These are phyloP conservation scores for Elaeis oleifera DNA, from an alignment of 202 grass and related monocot species.

Conservation along the genomic window DNA sequence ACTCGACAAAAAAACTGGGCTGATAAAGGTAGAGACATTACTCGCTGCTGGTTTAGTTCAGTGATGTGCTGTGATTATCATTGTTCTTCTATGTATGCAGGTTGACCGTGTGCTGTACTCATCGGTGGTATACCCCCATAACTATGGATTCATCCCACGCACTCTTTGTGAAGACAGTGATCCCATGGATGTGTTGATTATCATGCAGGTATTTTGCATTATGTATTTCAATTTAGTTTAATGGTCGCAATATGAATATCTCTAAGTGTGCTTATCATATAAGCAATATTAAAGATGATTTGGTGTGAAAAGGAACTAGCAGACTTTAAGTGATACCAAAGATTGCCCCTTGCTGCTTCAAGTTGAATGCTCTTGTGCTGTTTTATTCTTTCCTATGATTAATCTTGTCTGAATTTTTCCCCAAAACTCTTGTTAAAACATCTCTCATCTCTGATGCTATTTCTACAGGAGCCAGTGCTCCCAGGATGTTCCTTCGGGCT, in stretches of 20 bases:
- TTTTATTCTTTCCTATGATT: too few species aligned
- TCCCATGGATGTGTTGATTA: constrained; percentile 19
- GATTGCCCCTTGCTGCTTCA: too few species aligned
- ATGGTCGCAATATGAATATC: too few species aligned
- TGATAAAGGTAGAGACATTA: constrained; percentile 1
- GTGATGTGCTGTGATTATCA: constrained; percentile 1
- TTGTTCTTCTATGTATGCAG: constrained; percentile 31
- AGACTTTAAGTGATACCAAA: too few species aligned
- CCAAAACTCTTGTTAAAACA: too few species aligned
- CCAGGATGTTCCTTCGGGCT: constrained; percentile 17
- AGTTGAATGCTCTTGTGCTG: too few species aligned
- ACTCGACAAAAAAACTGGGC: constrained; percentile 11
- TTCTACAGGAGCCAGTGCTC: constrained; percentile 11
- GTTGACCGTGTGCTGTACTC: constrained; percentile 93
- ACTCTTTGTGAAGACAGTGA: constrained; percentile 91
- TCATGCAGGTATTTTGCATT: background rate
- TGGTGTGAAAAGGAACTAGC: too few species aligned
- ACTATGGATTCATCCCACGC: constrained; percentile 95
- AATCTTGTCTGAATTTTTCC: too few species aligned
- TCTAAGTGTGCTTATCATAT: too few species aligned
- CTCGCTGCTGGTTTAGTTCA: background rate
- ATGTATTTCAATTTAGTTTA: too few species aligned
- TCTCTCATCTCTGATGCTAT: background rate
- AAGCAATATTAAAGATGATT: too few species aligned
- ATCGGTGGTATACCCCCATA: constrained; percentile 96